Conservation (phyloP, 2,329 filamentous ascomycete species). For the Lecanicillium sp. region DNA sequence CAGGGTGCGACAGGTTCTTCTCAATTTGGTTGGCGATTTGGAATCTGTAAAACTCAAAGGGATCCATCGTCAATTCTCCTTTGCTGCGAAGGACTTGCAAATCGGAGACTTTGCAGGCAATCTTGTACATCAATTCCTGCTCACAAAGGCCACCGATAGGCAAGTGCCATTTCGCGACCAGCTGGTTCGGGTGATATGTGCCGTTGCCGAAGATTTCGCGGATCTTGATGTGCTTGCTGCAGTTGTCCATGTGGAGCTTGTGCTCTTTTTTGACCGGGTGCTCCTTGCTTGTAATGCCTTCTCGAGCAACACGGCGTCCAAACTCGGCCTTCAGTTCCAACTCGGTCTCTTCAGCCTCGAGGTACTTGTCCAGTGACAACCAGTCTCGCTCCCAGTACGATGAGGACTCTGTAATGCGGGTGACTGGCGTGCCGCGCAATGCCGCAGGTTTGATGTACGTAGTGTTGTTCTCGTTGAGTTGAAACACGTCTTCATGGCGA, state of each 20-base stretch:
- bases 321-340: slow-evolving; percentile 11
- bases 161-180: slow-evolving; percentile 24
- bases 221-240: slow-evolving; percentile 25
- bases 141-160: slow-evolving; percentile 23
- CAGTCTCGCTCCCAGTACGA: slow-evolving; percentile 23
- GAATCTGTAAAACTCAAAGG: slow-evolving; percentile 31
- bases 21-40: slow-evolving; percentile 16
- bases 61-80: slow-evolving; percentile 24
- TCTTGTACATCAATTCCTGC: slow-evolving; percentile 25
- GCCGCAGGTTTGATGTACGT: slow-evolving; percentile 16
- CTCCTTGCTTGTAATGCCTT: slow-evolving; percentile 4
- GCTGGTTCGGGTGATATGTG: slow-evolving; percentile 28
- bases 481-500: slow-evolving; percentile 10
- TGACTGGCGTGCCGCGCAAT: slow-evolving; percentile 19
- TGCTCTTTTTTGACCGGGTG: slow-evolving; percentile 5
- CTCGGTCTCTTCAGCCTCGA: slow-evolving; percentile 18
- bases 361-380: slow-evolving; percentile 20
- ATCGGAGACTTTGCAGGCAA: slow-evolving; percentile 25
- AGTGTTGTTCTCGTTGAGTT: slow-evolving; percentile 14
- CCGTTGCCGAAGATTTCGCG: slow-evolving; percentile 24
- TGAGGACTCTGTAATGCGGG: slow-evolving; percentile 18
- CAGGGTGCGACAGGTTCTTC: slow-evolving; percentile 5
- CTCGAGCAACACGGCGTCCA: neutral
- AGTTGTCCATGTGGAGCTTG: slow-evolving; percentile 22
- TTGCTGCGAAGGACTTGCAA: slow-evolving; percentile 17